phyloP scores from a whole-genome alignment of 352 stramenopile genomes.

The Pythium rishiriense region DNA sequence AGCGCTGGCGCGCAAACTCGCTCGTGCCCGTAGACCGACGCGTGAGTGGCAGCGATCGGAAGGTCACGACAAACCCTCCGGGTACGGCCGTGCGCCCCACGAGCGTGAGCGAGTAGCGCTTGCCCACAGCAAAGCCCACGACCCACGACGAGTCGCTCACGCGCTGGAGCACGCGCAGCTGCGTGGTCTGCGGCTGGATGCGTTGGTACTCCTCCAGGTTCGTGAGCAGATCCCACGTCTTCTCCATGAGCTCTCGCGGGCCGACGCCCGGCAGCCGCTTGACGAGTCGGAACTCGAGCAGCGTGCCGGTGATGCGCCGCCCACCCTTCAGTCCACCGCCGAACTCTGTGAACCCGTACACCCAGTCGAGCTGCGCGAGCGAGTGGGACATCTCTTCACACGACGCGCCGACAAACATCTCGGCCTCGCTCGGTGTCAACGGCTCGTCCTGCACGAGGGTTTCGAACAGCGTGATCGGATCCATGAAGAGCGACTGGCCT shows the following conservation, averaged over 20 bases:
- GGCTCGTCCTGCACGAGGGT: conserved; percentile 40
- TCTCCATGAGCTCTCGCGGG: conserved; percentile 50
- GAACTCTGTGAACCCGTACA: background rate
- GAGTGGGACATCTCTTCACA: conserved; percentile 21
- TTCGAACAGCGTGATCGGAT: conserved; percentile 42
- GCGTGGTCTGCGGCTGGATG: conserved; percentile 52
- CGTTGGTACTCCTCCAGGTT: conserved; percentile 42
- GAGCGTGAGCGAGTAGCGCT: conserved; percentile 51
- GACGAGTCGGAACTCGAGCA: conserved; percentile 52
- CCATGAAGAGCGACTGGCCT: background rate
- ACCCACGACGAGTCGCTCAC: conserved; percentile 56
- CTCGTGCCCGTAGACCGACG: background rate
- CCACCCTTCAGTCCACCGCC: background rate
- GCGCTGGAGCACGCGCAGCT: conserved; percentile 49
- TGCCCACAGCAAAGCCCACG: conserved; percentile 43
- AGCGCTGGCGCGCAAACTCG: conserved; percentile 34
- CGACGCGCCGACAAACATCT: conserved; percentile 55
- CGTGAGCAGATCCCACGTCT: conserved; percentile 62
- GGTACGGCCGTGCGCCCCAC: conserved; percentile 55
- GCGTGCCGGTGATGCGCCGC: background rate
- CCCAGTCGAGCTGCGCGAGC: background rate
- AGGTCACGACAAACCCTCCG: conserved; percentile 56
- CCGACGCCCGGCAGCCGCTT: conserved; percentile 39
- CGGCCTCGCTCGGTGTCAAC: conserved; percentile 35
- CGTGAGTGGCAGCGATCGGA: conserved; percentile 56